Conservation (phyloP, 2,329 filamentous ascomycete species). For the Pseudopyrenochaeta lycopersici region DNA sequence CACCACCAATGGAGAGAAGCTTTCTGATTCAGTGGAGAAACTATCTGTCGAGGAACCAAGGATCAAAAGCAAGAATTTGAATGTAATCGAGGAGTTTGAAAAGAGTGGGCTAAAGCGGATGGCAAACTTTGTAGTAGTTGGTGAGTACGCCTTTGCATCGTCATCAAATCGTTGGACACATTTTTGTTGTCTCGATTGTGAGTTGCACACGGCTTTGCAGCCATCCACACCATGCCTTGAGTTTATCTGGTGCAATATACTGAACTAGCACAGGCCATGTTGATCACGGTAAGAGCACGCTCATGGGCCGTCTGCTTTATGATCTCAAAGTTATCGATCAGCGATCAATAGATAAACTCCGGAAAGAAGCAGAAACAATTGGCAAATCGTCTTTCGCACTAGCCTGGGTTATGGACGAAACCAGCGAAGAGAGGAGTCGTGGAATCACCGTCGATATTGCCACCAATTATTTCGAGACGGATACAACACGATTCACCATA, state of each 20-base stretch:
- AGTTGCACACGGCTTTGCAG: no score
- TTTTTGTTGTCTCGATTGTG: no score
- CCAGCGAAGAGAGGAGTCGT: slow-evolving; percentile 84
- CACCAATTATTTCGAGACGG: slow-evolving; percentile 92
- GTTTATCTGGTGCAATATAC: not conserved
- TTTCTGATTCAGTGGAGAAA: slow-evolving; percentile 59
- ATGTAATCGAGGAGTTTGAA: slow-evolving; percentile 83
- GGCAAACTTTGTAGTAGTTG: slow-evolving; percentile 92
- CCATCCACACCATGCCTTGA: not conserved
- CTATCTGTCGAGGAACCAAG: slow-evolving; percentile 62
- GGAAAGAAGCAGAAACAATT: slow-evolving; percentile 86
- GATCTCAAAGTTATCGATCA: slow-evolving; percentile 90
- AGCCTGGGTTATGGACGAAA: slow-evolving; percentile 96
- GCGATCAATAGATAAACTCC: slow-evolving; percentile 86
- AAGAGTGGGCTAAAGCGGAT: slow-evolving; percentile 79
- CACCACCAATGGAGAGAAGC: slow-evolving; percentile 29
- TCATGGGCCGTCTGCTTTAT: slow-evolving; percentile 93
- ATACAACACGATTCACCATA: slow-evolving; percentile 87
- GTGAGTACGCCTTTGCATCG: slow-evolving; percentile 58
- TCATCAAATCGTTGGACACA: not conserved
- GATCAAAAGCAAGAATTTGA: slow-evolving; percentile 77
- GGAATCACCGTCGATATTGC: slow-evolving; percentile 98
- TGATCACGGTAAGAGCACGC: slow-evolving; percentile 95
- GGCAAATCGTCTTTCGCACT: slow-evolving; percentile 96
- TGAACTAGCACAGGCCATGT: slow-evolving; percentile 75